Evolutionary conservation across 108 stramenopile genomes (phyloP).

Genomic region (Skeletonema menzelii): DNA sequence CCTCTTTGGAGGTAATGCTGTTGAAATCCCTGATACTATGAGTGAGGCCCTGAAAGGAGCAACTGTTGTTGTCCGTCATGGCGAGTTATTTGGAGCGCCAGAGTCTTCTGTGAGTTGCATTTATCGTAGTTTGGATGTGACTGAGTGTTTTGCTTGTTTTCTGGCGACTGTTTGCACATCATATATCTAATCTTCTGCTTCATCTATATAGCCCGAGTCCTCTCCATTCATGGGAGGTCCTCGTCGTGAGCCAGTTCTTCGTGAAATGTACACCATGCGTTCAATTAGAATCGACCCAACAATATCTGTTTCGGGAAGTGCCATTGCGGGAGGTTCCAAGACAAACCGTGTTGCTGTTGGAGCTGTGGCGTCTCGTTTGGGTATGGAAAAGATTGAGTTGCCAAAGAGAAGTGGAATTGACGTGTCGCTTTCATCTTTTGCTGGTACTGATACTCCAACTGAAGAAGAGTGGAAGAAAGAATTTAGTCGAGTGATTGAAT

Average conservation of each 20-base stretch:
- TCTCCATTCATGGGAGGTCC: constrained; percentile 79
- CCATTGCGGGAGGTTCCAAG: constrained; percentile 45
- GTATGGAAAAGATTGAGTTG: constrained; percentile 26
- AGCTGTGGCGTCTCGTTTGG: constrained; percentile 61
- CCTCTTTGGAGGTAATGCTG: constrained; percentile 39
- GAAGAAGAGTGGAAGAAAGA: constrained; percentile 68
- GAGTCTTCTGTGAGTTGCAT: constrained; percentile 65
- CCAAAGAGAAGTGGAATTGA: constrained; percentile 20
- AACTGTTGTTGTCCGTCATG: constrained; percentile 54
- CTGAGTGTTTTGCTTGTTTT: not conserved
- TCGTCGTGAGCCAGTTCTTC: constrained; percentile 58
- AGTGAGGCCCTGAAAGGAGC: constrained; percentile 39
- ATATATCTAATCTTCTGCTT: not conserved
- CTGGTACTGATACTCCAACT: constrained; percentile 51
- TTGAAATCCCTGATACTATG: constrained; percentile 51
- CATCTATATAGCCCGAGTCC: constrained; percentile 54
- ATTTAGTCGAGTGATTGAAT: constrained; percentile 48
- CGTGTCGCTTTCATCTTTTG: constrained; percentile 62
- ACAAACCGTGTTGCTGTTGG: constrained; percentile 69
- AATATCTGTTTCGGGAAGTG: constrained; percentile 55
- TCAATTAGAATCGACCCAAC: constrained; percentile 72
- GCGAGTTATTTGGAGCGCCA: constrained; percentile 75
- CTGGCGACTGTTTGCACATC: not conserved
- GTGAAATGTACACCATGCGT: constrained; percentile 80
- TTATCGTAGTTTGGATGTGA: not conserved